Percentiles rank a stretch among this genome's conserved stretches.
These are phyloP conservation scores for Purpureocillium takamizusanense DNA, from an alignment of 2,329 filamentous ascomycete genomes.

Conservation along the genomic window DNA sequence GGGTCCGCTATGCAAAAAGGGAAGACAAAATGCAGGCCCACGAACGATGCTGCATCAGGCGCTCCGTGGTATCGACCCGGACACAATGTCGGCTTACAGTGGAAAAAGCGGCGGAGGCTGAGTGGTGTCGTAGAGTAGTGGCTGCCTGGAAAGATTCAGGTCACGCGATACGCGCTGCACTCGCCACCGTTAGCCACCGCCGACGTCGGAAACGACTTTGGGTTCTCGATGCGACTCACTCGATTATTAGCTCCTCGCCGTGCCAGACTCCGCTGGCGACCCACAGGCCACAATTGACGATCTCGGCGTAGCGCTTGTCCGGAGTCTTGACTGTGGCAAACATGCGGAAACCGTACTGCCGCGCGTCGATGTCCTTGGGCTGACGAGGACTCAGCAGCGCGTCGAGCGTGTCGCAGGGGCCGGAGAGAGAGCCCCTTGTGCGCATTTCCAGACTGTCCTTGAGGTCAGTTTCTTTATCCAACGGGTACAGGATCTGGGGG, in stretches of 20 bases:
- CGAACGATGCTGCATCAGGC: too few species aligned
- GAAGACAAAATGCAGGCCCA: too few species aligned
- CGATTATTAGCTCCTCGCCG: conserved; percentile 34
- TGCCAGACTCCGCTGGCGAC: conserved; percentile 39
- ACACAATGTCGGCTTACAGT: neutral
- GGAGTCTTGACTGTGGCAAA: conserved; percentile 41
- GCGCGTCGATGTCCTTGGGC: conserved; percentile 29
- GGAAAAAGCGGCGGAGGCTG: too few species aligned
- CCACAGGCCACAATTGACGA: conserved; percentile 41
- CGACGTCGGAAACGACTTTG: neutral
- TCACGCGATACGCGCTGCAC: conserved; percentile 10
- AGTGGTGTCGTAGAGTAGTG: too few species aligned
- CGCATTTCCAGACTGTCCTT: conserved; percentile 29
- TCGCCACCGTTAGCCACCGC: conserved; percentile 2
- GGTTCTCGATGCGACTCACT: conserved; percentile 21
- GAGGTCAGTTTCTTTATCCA: neutral
- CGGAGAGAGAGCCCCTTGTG: conserved; percentile 37
- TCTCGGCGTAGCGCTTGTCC: conserved; percentile 38
- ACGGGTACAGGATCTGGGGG: neutral
- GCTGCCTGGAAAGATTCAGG: neutral
- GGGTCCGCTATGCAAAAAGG: conserved; percentile 1
- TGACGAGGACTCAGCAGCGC: conserved; percentile 26
- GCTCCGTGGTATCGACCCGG: neutral
- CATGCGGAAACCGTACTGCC: conserved; percentile 38
- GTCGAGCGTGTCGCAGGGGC: conserved; percentile 33